Conservation (phyloP, 371 early-diverging fungal species). For the Globomyces sp. region DNA sequence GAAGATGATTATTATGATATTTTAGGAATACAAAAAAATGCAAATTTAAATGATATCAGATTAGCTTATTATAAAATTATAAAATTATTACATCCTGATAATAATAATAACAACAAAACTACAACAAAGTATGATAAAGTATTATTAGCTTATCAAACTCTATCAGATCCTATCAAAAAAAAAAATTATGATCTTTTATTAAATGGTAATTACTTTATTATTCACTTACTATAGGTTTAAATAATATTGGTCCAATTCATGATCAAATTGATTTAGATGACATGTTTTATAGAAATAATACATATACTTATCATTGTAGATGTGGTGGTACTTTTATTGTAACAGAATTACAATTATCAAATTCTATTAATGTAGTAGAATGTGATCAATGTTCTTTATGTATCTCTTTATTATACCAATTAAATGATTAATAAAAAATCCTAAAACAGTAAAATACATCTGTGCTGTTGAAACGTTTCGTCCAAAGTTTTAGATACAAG, state of each 20-base stretch:
- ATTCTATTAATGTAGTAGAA: background rate
- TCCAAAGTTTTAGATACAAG: too few relatives aligned
- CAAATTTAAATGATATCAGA: too few relatives aligned
- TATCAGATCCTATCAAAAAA: background rate
- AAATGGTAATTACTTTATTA: background rate
- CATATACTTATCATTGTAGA: background rate
- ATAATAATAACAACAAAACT: background rate
- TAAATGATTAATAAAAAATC: background rate
- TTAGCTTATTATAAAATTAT: background rate
- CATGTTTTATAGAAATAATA: background rate
- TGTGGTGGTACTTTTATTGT: slow-evolving; percentile 11
- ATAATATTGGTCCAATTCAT: background rate
- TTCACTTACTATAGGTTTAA: background rate
- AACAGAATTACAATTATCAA: slow-evolving; percentile 2
- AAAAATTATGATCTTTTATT: slow-evolving; percentile 3
- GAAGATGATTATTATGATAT: too few relatives aligned
- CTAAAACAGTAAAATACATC: too few relatives aligned
- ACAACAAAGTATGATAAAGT: background rate
- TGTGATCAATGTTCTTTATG: slow-evolving; percentile 7
- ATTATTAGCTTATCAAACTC: background rate
- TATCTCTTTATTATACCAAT: slow-evolving; percentile 1
- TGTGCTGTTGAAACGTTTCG: too few relatives aligned
- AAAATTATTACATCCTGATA: slow-evolving; percentile 2
- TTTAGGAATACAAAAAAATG: too few relatives aligned
- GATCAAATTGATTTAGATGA: slow-evolving; percentile 9